These are phyloP conservation scores for Aspergillus egyptiacus DNA, from an alignment of 495 filamentous ascomycete species.

Conservation along the genomic window DNA sequence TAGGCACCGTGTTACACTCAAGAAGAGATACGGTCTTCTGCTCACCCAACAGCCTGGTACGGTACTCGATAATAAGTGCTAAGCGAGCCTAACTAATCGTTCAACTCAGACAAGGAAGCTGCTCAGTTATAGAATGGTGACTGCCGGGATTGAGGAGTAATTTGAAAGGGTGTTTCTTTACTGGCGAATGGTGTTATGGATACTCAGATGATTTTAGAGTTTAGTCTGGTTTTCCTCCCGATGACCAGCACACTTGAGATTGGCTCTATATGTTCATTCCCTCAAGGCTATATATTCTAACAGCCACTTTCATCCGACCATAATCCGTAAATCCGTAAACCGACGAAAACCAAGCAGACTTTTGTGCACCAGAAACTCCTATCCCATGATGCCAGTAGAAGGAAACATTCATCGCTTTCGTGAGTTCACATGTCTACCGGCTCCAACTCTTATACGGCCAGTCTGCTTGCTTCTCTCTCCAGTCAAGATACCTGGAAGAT, in stretches of 20 bases:
- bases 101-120: slow-evolving; percentile 24
- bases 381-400: slow-evolving; percentile 22
- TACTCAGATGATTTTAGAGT: slow-evolving; percentile 28
- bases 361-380: slow-evolving; percentile 35
- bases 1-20: slow-evolving; percentile 85
- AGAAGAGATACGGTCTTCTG: slow-evolving; percentile 83
- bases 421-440: slow-evolving; percentile 81
- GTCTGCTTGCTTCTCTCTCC: slow-evolving; percentile 61
- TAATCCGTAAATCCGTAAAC: slow-evolving; percentile 18
- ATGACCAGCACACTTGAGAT: slow-evolving; percentile 4
- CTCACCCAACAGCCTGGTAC: slow-evolving; percentile 69
- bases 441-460: slow-evolving; percentile 71
- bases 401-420: slow-evolving; percentile 51
- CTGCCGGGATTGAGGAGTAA: slow-evolving; percentile 16
- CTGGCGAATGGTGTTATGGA: slow-evolving; percentile 45
- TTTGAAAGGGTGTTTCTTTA: slow-evolving; percentile 29
- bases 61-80: background rate
- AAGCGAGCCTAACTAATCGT: slow-evolving; percentile 12
- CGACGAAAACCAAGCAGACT: slow-evolving; percentile 20
- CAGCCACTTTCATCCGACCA: slow-evolving; percentile 9
- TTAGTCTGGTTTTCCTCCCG: slow-evolving; percentile 14
- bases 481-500: slow-evolving; percentile 77
- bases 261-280: slow-evolving; percentile 12
- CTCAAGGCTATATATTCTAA: slow-evolving; percentile 17
- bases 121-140: slow-evolving; percentile 25